Base-by-base conservation (phyloP, 768 basidiomycete genomes). In the Auriscalpium microsporum region DNA sequence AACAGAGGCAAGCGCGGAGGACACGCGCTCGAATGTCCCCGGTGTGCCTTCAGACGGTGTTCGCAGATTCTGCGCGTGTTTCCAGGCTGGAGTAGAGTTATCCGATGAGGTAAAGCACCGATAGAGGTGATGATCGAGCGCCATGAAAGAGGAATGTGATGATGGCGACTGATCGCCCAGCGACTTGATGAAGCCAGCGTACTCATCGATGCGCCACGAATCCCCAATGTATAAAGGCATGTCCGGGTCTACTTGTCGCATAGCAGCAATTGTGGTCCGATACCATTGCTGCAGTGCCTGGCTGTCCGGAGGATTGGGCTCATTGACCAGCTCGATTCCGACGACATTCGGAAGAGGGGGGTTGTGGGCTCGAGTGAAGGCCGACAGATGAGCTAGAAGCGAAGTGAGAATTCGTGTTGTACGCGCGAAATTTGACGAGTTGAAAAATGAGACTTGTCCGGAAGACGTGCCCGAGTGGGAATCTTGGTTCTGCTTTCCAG, bases 51-150 rank as follows among this genome's bases (percentile, higher is more conserved):
- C 76, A 45, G 67, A 71, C 0, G 64, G 65, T 49, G 78, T 74
- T 65, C 67, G 58, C 17, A 90, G 69, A 0, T 75, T 68, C 46
- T 66, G 63, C 8, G 81, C 73, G 63, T 88, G 89, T 45, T 78
- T 73, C 3, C 75, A 63, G 0, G 78, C 86, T 8, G 77, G 65
- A 3, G 79, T 81, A 1, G 66, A 56, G 16, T 68, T 78, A 66
- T 93, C 90, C 1, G 70, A 70, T 0, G 66, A 57, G 0, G 86
- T 87, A 67, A 90, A 90, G 67, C 87, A 90, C 23, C 90, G 80
- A 64, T 92, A 93, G 19, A 92, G 76, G 64, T 92, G 90, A 60
- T 90, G 87, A 66, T 93, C 90, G 42, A 91, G 71, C 13, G 85
- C 81, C 17, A 83, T 71, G 33, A 81, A 63, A 35, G 47, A 37